phyloP scores from a whole-genome alignment of 805 yeast genomes.

The Candida nonsorbophila region DNA sequence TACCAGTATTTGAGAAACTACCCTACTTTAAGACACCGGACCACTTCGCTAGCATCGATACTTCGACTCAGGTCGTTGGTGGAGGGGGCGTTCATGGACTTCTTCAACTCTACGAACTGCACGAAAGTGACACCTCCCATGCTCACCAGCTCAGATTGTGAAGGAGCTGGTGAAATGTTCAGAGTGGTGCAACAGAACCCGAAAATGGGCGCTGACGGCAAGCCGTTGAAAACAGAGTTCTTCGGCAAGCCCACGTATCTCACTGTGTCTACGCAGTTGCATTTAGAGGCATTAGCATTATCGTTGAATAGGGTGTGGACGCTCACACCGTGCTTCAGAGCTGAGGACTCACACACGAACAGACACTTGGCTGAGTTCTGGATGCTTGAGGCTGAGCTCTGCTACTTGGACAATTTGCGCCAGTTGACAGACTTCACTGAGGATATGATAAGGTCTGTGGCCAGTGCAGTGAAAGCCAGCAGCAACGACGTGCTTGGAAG shows the following conservation, averaged over 20 bases:
- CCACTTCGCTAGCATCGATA: conserved; percentile 58
- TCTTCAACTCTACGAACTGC: conserved; percentile 51
- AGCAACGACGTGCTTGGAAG: conserved; percentile 25
- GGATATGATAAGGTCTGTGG: conserved; percentile 55
- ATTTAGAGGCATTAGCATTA: conserved; percentile 73
- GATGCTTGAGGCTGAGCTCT: conserved; percentile 94
- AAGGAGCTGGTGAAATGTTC: conserved; percentile 95
- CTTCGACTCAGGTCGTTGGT: conserved; percentile 69
- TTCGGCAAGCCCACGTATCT: conserved; percentile 66
- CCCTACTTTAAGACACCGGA: conserved; percentile 77
- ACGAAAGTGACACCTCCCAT: conserved; percentile 81
- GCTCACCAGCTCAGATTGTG: conserved; percentile 87
- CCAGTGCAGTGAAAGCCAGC: conserved; percentile 6
- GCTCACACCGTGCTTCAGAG: conserved; percentile 86
- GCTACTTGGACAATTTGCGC: conserved; percentile 52
- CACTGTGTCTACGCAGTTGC: conserved; percentile 90
- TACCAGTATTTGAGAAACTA: conserved; percentile 60
- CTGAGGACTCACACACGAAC: conserved; percentile 86
- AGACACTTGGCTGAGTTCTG: conserved; percentile 93
- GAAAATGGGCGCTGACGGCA: conserved; percentile 9
- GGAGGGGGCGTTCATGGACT: conserved; percentile 48
- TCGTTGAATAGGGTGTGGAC: conserved; percentile 84
- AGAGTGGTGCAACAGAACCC: conserved; percentile 34
- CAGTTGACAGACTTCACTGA: conserved; percentile 68
- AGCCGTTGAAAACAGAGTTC: conserved; percentile 29